These are phyloP conservation scores for Syzygium aromaticum DNA, from an alignment of 345 rosid species.

Conservation along the genomic window DNA sequence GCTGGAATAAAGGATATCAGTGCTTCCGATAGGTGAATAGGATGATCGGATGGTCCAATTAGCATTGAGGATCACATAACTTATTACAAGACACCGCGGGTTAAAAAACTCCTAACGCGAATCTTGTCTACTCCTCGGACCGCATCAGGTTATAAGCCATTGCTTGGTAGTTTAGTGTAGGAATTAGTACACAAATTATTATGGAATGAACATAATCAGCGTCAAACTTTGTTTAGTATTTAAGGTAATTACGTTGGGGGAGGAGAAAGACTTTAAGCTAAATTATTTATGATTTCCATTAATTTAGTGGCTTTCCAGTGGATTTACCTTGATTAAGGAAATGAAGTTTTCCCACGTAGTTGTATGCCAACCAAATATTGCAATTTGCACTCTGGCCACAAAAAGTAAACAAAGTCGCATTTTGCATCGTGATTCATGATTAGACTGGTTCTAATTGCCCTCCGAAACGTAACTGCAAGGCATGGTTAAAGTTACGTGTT, in stretches of 20 bases:
- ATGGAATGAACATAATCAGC: no score
- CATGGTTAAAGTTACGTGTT: not conserved
- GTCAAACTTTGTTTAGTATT: not conserved
- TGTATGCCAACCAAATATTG: not conserved
- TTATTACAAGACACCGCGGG: not conserved
- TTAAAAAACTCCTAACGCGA: not conserved
- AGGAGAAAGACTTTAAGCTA: no score
- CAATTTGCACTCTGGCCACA: not conserved
- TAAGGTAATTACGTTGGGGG: not conserved
- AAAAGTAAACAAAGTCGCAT: not conserved
- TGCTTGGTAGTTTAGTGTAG: no score
- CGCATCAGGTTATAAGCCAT: not conserved
- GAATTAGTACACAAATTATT: no score
- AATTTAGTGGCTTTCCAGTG: no score
- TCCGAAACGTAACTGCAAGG: not conserved
- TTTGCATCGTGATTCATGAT: not conserved
- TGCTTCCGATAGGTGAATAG: no score
- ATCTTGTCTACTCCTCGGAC: not conserved
- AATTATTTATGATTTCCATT: no score
- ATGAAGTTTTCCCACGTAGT: not conserved
- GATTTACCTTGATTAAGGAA: not conserved
- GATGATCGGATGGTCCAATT: no score
- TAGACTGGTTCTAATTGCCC: accelerated
- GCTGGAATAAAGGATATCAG: no score
- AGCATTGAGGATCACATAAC: no score